Base-by-base conservation (phyloP, 2,329 filamentous ascomycete species). In the Beauveria sp. region DNA sequence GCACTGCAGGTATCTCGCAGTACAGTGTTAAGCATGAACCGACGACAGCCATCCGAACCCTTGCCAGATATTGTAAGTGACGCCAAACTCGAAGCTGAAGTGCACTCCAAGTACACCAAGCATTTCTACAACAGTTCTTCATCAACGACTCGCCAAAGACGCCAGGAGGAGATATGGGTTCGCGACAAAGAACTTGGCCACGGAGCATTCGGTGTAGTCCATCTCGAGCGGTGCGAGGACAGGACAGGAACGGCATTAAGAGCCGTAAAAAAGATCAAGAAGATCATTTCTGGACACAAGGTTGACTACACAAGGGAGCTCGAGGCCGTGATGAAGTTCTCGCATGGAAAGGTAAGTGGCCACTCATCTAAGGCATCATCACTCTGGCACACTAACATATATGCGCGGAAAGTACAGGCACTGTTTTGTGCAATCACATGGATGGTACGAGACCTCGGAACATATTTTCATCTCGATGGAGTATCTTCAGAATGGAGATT, bases 11-110 rank as follows among this genome's bases (percentile, higher is more conserved):
- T 14, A 38, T 6, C 34, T 16, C 42, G 42, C 42, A 20, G 42
- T n/a, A 18, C 18, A 43, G 42, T 38, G 34, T 38, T 43, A n/a
- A 49, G 14, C 5, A 49, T 49, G 46, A 52, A 16, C 49, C 10
- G 24, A 10, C 8, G 26, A n/a, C 49, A 10, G 18, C 49, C 10
- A 30, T 38, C 9, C 26, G 8, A 30, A n/a, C 16, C 38, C 38
- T n/a, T 54, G 22, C 40, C 64, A 16, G 64, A 65, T 60, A 74
- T 70, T 20, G 60, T 51, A 3, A 56, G 58, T 43, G 64, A 65
- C 28, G 55, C 47, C 50, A 59, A 59, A 42, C n/a, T 65, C 14
- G 51, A 62, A 24, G 60, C 58, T 9, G 59, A 63, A 30, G 58
- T 47, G 5, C 53, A 57, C n/a, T 26, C 50, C 7, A 30, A 47